phyloP scores from a whole-genome alignment of 768 basidiomycete species.

The Leccinum arenicola region DNA sequence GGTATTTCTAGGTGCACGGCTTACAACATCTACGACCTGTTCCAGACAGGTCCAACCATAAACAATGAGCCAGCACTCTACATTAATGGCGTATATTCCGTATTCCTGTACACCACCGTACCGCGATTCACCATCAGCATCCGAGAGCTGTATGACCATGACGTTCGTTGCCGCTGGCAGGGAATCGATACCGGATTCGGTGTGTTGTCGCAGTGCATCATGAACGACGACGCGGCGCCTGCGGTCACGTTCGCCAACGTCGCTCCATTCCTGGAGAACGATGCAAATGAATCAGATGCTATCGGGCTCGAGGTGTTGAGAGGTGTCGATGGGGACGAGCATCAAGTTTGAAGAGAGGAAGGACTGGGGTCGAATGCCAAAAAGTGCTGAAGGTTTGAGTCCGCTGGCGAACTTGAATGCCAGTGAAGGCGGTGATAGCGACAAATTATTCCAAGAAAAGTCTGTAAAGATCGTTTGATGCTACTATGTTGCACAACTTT shows the following conservation, averaged over 20 bases:
- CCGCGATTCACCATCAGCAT: neutral
- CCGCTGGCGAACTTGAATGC: too few species aligned
- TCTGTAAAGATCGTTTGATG: too few species aligned
- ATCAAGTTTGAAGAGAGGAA: neutral
- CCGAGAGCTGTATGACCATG: neutral
- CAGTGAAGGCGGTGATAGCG: too few species aligned
- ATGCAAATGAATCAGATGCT: neutral
- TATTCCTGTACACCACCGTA: neutral
- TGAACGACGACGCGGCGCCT: neutral
- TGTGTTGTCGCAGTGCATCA: neutral
- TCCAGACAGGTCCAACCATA: neutral
- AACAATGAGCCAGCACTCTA: neutral
- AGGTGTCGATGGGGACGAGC: neutral
- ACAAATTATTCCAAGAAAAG: too few species aligned
- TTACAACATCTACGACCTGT: neutral
- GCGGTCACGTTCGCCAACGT: neutral
- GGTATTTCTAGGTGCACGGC: neutral
- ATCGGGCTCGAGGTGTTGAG: neutral
- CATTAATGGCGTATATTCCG: neutral
- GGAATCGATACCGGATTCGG: neutral
- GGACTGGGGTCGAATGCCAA: too few species aligned
- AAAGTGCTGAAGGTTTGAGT: too few species aligned
- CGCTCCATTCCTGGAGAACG: neutral
- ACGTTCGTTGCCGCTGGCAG: neutral
- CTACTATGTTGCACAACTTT: too few species aligned